Evolutionary conservation across 2,329 filamentous ascomycete genomes (phyloP).

Genomic region (Aureobasidium sp.): DNA sequence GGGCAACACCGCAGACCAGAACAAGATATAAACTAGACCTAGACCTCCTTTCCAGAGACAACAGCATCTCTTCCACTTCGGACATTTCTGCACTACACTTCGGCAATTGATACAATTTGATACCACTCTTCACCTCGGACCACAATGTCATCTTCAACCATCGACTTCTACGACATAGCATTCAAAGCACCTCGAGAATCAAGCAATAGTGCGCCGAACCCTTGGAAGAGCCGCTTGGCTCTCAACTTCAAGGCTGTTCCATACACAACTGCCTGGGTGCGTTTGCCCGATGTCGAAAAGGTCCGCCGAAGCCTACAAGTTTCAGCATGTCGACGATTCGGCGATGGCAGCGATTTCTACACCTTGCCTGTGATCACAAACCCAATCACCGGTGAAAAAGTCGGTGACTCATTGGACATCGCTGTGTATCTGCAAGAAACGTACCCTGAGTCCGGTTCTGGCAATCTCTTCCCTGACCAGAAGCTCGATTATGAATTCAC

Average conservation of each 20-base stretch:
- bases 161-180: constrained; percentile 44
- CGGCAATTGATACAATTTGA: no score
- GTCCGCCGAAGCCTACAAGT: constrained; percentile 43
- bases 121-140: not conserved
- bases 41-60: no score
- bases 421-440: constrained; percentile 51
- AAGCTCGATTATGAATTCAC: constrained; percentile 5
- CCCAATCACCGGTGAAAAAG: constrained; percentile 29
- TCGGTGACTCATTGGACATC: constrained; percentile 62
- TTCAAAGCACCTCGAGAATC: constrained; percentile 31
- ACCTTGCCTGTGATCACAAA: constrained; percentile 55
- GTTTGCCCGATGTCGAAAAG: constrained; percentile 45
- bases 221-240: constrained; percentile 45
- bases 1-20: not conserved
- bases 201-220: constrained; percentile 41
- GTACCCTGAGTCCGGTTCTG: constrained; percentile 38
- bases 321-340: constrained; percentile 47
- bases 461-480: constrained; percentile 4
- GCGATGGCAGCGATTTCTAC: constrained; percentile 51
- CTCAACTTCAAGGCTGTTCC: constrained; percentile 45
- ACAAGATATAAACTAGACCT: not conserved
- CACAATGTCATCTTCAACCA: not conserved
- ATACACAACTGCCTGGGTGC: constrained; percentile 48
- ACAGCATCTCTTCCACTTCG: no score
- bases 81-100: no score